A percentile compares a stretch with the other conserved stretches of the same genome.
phyloP scores from a whole-genome alignment of 345 rosid genomes.

The Pistacia integerrima region DNA sequence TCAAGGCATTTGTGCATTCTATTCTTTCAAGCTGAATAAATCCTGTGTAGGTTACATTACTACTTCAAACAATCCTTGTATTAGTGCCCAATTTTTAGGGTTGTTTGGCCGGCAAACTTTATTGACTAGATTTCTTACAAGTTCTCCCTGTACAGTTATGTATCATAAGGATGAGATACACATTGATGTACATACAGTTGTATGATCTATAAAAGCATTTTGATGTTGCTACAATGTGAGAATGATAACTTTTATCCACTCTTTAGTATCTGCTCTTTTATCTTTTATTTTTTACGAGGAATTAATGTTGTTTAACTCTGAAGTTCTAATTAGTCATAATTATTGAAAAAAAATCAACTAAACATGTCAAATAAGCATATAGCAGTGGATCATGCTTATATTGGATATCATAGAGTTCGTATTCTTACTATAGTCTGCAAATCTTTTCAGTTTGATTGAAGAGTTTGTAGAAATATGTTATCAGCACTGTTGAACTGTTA shows the following conservation, averaged over 20 bases:
- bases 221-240: neutral
- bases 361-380: too few relatives aligned
- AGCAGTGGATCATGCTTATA: too few relatives aligned
- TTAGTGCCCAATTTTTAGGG: neutral
- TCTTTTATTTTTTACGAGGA: too few relatives aligned
- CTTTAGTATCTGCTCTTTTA: too few relatives aligned
- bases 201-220: constrained; percentile 11
- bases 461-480: too few relatives aligned
- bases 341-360: too few relatives aligned
- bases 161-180: neutral
- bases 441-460: too few relatives aligned
- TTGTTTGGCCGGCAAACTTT: neutral
- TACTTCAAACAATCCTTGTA: constrained; percentile 12
- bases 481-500: too few relatives aligned
- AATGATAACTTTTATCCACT: neutral
- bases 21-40: constrained; percentile 37
- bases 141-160: neutral
- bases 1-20: constrained; percentile 29
- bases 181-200: neutral
- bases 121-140: neutral
- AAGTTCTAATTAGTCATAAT: too few relatives aligned
- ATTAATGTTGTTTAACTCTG: too few relatives aligned
- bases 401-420: too few relatives aligned
- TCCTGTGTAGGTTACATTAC: constrained; percentile 8
- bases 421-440: too few relatives aligned